Percentiles rank a stretch among this genome's conserved stretches.
These are phyloP conservation scores for Colletotrichum echinochloae DNA, from an alignment of 2,329 filamentous ascomycete species.

Conservation along the genomic window DNA sequence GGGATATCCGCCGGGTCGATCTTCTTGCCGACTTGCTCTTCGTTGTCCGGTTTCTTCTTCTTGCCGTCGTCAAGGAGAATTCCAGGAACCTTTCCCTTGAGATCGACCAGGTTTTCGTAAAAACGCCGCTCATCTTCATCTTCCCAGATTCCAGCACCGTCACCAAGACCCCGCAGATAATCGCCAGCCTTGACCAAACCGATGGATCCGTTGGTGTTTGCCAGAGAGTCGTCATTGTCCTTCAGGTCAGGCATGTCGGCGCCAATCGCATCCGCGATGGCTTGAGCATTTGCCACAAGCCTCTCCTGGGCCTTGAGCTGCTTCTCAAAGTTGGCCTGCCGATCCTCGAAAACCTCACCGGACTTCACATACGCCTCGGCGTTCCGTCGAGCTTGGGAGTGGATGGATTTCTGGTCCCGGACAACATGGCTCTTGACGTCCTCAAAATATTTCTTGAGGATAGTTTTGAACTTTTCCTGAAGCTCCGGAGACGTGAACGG, in stretches of 20 bases:
- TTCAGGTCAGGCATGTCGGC: slow-evolving; percentile 94
- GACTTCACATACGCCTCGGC: slow-evolving; percentile 99
- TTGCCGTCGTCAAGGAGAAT: slow-evolving; percentile 94
- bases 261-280: slow-evolving; percentile 87
- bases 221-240: slow-evolving; percentile 79
- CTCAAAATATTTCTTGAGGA: slow-evolving; percentile 89
- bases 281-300: slow-evolving; percentile 88
- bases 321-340: slow-evolving; percentile 95
- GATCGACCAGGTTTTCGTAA: slow-evolving; percentile 95
- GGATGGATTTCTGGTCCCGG: slow-evolving; percentile 91
- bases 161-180: slow-evolving; percentile 88
- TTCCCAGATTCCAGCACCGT: slow-evolving; percentile 96
- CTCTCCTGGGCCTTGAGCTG: slow-evolving; percentile 93
- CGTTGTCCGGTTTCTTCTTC: slow-evolving; percentile 87
- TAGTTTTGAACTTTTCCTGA: slow-evolving; percentile 86
- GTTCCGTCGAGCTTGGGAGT: slow-evolving; percentile 89
- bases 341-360: slow-evolving; percentile 97
- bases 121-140: slow-evolving; percentile 98
- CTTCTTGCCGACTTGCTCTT: slow-evolving; percentile 87
- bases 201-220: slow-evolving; percentile 79
- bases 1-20: slow-evolving; percentile 64
- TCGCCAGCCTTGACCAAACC: slow-evolving; percentile 94
- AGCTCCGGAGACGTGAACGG: slow-evolving; percentile 82
- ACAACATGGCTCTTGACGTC: slow-evolving; percentile 90
- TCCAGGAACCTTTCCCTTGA: slow-evolving; percentile 94